These are phyloP conservation scores for Ceratocystiopsis minuta DNA, from an alignment of 2,329 filamentous ascomycete genomes.

Conservation along the genomic window DNA sequence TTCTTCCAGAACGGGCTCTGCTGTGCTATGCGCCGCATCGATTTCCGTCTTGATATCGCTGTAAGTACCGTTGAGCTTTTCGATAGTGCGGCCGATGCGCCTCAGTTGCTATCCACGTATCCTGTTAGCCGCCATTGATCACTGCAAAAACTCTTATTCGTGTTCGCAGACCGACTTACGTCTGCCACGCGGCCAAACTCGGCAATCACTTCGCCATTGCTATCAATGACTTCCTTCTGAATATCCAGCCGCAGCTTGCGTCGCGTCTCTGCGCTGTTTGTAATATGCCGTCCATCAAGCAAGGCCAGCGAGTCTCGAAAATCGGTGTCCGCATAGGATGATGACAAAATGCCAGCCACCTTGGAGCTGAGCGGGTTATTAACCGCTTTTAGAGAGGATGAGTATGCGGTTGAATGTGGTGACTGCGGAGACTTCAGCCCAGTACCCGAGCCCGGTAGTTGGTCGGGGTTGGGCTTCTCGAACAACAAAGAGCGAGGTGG, in stretches of 20 bases:
- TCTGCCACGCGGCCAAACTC: constrained; percentile 84
- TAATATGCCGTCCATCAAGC: constrained; percentile 51
- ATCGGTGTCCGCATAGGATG: constrained; percentile 82
- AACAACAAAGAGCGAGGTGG: background rate
- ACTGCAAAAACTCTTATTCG: constrained; percentile 9
- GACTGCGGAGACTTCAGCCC: constrained; percentile 8
- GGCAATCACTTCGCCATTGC: constrained; percentile 72
- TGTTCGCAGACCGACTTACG: constrained; percentile 27
- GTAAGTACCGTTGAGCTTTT: constrained; percentile 62
- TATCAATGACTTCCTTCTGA: constrained; percentile 82
- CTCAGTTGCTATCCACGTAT: constrained; percentile 77
- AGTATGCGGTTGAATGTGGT: constrained; percentile 14
- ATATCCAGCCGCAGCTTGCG: constrained; percentile 65
- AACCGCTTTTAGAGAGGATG: constrained; percentile 18
- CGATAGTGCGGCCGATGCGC: constrained; percentile 63
- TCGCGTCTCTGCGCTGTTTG: constrained; percentile 61
- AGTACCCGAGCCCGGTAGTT: too few relatives aligned
- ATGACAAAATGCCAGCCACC: constrained; percentile 69
- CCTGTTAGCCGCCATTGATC: constrained; percentile 5
- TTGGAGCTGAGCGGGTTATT: constrained; percentile 59
- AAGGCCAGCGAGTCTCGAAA: constrained; percentile 71
- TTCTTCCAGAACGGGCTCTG: constrained; percentile 57
- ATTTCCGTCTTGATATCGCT: constrained; percentile 66
- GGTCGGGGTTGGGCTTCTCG: background rate
- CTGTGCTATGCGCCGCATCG: constrained; percentile 54